phyloP scores from a whole-genome alignment of 2,329 filamentous ascomycete species.

The Trichoderma sp. region DNA sequence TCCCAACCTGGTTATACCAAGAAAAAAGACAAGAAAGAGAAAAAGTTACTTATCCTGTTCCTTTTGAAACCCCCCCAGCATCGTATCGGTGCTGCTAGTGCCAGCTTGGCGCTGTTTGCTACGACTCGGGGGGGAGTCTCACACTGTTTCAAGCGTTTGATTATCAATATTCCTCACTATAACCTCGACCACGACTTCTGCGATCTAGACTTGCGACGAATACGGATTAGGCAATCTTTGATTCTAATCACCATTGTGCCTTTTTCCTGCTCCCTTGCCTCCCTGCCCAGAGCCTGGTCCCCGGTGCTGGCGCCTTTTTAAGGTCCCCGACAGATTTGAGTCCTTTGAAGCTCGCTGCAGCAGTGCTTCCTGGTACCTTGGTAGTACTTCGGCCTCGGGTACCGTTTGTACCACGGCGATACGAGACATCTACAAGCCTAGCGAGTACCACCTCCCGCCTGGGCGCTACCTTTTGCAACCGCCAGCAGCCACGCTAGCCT shows the following conservation, averaged over 20 bases:
- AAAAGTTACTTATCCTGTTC: background rate
- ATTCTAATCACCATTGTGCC: background rate
- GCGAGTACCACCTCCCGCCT: background rate
- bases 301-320: background rate
- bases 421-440: background rate
- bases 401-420: background rate
- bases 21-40: background rate
- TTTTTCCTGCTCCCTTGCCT: background rate
- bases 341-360: background rate
- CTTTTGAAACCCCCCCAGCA: background rate
- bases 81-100: slow-evolving; percentile 2
- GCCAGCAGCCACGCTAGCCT: slow-evolving; percentile 19
- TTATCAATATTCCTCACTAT: background rate
- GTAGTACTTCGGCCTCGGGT: background rate
- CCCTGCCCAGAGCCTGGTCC: background rate
- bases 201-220: background rate
- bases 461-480: too few relatives aligned
- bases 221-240: background rate
- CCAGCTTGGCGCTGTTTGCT: background rate
- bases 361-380: background rate
- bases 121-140: background rate
- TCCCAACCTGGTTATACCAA: background rate
- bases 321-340: background rate
- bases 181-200: background rate
- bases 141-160: background rate